Conservation (phyloP, 2,329 filamentous ascomycete genomes). For the Xylaria arbuscula region DNA sequence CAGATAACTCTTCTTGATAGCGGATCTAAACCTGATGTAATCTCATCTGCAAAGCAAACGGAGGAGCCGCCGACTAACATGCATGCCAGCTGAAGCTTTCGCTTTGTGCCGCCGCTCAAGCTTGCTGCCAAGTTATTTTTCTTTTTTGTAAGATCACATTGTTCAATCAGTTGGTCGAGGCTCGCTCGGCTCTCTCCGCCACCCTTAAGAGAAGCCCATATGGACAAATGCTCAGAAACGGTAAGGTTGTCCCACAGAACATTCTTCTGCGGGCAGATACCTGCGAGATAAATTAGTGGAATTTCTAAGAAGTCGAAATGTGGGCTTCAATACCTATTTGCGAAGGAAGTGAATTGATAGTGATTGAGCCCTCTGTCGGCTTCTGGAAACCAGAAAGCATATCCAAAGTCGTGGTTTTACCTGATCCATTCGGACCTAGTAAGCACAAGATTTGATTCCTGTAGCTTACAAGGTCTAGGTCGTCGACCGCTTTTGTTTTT, state of each 20-base stretch:
- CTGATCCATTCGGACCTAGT: neutral
- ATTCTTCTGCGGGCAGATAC: neutral
- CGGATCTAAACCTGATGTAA: neutral
- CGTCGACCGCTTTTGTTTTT: neutral
- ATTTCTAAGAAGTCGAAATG: neutral
- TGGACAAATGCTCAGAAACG: neutral
- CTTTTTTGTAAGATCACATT: neutral
- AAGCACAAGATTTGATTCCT: neutral
- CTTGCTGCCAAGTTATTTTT: neutral
- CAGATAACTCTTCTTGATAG: neutral
- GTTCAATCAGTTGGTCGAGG: conserved; percentile 1
- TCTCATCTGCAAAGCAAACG: neutral
- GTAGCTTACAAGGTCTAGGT: neutral
- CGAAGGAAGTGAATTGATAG: neutral
- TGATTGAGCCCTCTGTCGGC: neutral
- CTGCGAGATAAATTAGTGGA: neutral
- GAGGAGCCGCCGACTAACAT: neutral
- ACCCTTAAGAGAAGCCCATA: neutral
- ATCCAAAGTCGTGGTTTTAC: neutral
- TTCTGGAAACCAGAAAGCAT: neutral
- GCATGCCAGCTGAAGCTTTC: neutral
- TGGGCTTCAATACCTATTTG: neutral
- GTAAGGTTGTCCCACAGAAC: neutral
- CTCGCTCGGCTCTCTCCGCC: neutral
- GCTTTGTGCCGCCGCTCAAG: neutral